Percentiles rank a stretch among this genome's conserved stretches.
Evolutionary conservation across 805 yeast species (phyloP).

Genomic region (Candida peoriensis): DNA sequence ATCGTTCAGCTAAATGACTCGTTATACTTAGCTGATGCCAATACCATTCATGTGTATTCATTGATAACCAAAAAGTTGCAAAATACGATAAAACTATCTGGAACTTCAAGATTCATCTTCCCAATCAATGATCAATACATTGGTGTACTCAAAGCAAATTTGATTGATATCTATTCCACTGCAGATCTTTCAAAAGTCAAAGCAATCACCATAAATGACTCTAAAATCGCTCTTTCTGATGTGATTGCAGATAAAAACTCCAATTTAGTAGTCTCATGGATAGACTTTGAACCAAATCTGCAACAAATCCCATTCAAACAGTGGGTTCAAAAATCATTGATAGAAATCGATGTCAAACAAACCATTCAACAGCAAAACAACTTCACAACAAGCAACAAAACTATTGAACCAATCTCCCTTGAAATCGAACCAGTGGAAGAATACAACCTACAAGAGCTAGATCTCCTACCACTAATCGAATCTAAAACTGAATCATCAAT

Average conservation of each 20-base stretch:
- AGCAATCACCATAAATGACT: constrained; percentile 18
- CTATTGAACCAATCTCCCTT: constrained; percentile 25
- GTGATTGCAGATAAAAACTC: constrained; percentile 12
- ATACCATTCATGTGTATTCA: not conserved
- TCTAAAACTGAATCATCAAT: constrained; percentile 19
- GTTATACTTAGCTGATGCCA: not conserved
- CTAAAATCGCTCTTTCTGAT: constrained; percentile 24
- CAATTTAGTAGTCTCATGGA: constrained; percentile 30
- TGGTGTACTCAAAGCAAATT: not conserved
- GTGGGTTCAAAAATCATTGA: constrained; percentile 11
- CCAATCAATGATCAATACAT: not conserved
- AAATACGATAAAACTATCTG: not conserved
- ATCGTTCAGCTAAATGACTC: not conserved
- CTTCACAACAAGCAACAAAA: constrained; percentile 4
- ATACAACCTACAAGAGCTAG: constrained; percentile 22
- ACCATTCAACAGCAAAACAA: not conserved
- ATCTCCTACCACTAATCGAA: constrained; percentile 12
- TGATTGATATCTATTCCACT: not conserved
- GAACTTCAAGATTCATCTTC: not conserved
- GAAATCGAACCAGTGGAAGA: constrained; percentile 22
- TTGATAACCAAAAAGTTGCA: not conserved
- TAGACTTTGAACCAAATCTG: constrained; percentile 35
- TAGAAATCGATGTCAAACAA: constrained; percentile 25
- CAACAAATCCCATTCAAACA: constrained; percentile 22
- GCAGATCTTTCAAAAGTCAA: not conserved